A percentile compares a stretch with the other conserved stretches of the same genome.
phyloP scores from a whole-genome alignment of 305 asterid genomes.

The Fraxinus ornus region DNA sequence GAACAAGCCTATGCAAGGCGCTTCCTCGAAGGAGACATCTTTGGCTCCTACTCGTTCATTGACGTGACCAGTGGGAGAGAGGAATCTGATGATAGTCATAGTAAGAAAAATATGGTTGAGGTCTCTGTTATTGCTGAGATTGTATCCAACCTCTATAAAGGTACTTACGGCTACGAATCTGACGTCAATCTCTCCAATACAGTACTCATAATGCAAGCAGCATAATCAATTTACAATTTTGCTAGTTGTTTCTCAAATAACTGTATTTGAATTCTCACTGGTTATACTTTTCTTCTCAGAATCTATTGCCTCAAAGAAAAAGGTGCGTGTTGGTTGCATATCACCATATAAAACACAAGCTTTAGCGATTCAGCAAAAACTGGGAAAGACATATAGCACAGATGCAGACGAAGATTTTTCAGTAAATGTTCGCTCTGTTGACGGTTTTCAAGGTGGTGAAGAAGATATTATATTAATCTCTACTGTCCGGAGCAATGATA shows the following conservation, averaged over 20 bases:
- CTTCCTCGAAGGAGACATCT: conserved; percentile 40
- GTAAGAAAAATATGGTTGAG: conserved; percentile 58
- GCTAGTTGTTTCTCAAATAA: background rate
- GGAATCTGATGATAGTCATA: conserved; percentile 36
- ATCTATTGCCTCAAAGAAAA: conserved; percentile 30
- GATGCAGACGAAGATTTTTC: conserved; percentile 41
- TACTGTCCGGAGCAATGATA: conserved; percentile 55
- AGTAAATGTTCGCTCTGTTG: conserved; percentile 59
- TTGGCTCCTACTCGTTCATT: conserved; percentile 63
- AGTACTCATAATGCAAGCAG: too few species aligned
- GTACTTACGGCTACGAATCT: conserved; percentile 22
- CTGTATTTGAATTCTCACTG: background rate
- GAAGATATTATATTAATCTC: conserved; percentile 71
- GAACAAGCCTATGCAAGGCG: conserved; percentile 28
- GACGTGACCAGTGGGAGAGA: conserved; percentile 54
- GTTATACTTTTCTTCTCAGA: conserved; percentile 27
- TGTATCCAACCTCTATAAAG: conserved; percentile 48
- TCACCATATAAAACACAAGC: conserved; percentile 83
- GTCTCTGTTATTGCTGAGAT: conserved; percentile 51
- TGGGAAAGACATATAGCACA: conserved; percentile 42
- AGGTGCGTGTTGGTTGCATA: conserved; percentile 59
- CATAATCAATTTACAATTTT: too few species aligned
- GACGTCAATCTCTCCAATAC: too few species aligned
- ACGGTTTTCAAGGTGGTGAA: conserved; percentile 90
- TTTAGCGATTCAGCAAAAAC: conserved; percentile 48